Percentiles rank a stretch among this genome's conserved stretches.
Conservation (phyloP, 2,329 filamentous ascomycete species). For the Trichophyton rubrum region DNA sequence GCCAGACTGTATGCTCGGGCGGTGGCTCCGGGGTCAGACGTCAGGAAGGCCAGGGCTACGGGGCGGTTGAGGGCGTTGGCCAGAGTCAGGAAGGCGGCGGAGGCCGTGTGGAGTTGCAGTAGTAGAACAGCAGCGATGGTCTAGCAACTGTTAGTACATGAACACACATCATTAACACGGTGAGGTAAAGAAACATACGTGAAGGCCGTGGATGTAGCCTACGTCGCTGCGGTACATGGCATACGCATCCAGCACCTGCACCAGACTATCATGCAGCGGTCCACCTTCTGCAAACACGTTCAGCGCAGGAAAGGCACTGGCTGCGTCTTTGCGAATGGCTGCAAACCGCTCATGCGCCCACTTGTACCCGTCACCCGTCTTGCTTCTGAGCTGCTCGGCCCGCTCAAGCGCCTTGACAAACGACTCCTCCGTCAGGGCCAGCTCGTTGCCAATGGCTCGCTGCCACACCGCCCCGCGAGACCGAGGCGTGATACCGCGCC, state of each 20-base stretch:
- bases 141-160: constrained; percentile 15
- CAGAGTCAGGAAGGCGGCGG: constrained; percentile 45
- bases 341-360: constrained; percentile 41
- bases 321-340: constrained; percentile 42
- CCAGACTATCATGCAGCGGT: constrained; percentile 43
- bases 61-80: constrained; percentile 51
- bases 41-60: constrained; percentile 48
- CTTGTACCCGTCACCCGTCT: constrained; percentile 30
- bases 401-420: constrained; percentile 46
- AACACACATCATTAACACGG: neutral
- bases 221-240: constrained; percentile 52
- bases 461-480: constrained; percentile 47
- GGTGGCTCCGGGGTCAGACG: constrained; percentile 44
- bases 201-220: constrained; percentile 47
- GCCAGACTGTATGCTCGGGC: constrained; percentile 44
- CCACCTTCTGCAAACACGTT: constrained; percentile 45
- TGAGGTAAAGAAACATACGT: constrained; percentile 27
- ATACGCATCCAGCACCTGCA: constrained; percentile 50
- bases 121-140: constrained; percentile 47
- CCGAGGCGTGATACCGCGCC: constrained; percentile 48
- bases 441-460: constrained; percentile 49
- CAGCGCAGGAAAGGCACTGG: constrained; percentile 45
- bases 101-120: constrained; percentile 41
- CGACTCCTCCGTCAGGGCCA: constrained; percentile 43
- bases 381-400: constrained; percentile 38